A percentile compares a stretch with the other conserved stretches of the same genome.
These are phyloP conservation scores for Candida tibetensis DNA, from an alignment of 805 yeast genomes.

Conservation along the genomic window DNA sequence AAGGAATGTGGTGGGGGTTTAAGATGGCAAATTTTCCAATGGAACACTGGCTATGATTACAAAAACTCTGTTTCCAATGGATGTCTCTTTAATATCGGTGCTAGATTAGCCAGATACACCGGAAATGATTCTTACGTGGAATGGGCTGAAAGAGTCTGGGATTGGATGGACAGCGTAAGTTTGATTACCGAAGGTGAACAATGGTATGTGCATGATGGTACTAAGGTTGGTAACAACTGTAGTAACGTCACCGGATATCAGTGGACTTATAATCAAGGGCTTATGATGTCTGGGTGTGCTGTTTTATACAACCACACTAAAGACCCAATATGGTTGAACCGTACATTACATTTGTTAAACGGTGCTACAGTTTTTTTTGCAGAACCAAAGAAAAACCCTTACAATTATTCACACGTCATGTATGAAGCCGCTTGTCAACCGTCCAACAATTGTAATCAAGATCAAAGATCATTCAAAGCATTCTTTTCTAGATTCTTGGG, in stretches of 20 bases:
- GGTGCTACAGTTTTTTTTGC: conserved; percentile 58
- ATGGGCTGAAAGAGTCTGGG: conserved; percentile 43
- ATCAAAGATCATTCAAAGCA: conserved; percentile 92
- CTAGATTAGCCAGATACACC: conserved; percentile 43
- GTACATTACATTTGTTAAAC: conserved; percentile 53
- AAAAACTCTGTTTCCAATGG: conserved; percentile 47
- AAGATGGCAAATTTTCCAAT: conserved; percentile 49
- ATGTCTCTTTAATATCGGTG: conserved; percentile 43
- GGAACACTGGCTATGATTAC: conserved; percentile 47
- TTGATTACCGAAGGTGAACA: conserved; percentile 45
- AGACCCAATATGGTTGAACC: conserved; percentile 60
- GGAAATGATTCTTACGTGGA: conserved; percentile 38
- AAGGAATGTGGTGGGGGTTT: conserved; percentile 40
- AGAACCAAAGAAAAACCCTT: conserved; percentile 9
- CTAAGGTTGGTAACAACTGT: conserved; percentile 59
- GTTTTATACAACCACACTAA: conserved; percentile 72
- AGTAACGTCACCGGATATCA: conserved; percentile 53
- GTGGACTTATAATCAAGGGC: conserved; percentile 89
- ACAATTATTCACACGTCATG: conserved; percentile 45
- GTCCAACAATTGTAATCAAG: conserved; percentile 64
- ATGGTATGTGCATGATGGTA: conserved; percentile 73
- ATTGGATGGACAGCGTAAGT: conserved; percentile 37
- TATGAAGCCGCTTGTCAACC: conserved; percentile 85
- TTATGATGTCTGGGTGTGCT: conserved; percentile 76
- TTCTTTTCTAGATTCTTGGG: conserved; percentile 74